phyloP scores from a whole-genome alignment of 768 basidiomycete species.

The Leccinellum rugosiceps region DNA sequence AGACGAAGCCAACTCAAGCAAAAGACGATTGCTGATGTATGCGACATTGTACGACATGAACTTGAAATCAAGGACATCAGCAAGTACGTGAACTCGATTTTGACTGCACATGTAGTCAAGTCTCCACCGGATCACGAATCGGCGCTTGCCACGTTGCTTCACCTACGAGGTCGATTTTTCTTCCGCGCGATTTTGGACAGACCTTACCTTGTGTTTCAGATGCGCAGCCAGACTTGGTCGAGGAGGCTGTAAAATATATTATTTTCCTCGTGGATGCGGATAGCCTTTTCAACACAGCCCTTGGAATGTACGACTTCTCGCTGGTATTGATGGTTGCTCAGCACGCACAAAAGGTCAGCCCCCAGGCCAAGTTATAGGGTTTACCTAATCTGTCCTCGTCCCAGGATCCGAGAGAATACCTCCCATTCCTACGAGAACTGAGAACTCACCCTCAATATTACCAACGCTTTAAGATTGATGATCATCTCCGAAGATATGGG shows the following conservation, averaged over 20 bases:
- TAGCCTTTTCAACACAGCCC: conserved; percentile 85
- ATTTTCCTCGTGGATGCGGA: conserved; percentile 97
- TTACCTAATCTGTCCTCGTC: conserved; percentile 6
- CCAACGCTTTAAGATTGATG: conserved; percentile 89
- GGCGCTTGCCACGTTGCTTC: conserved; percentile 70
- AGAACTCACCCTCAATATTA: conserved; percentile 70
- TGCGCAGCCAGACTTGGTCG: conserved; percentile 70
- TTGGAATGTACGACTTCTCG: conserved; percentile 99
- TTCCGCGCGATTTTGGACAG: background rate
- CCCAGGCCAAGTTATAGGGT: background rate
- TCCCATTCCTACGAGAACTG: conserved; percentile 93
- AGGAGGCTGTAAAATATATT: conserved; percentile 97
- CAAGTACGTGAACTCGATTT: conserved; percentile 84
- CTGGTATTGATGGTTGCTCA: conserved; percentile 95
- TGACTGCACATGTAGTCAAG: conserved; percentile 93
- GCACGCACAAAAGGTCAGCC: conserved; percentile 87
- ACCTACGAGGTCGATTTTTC: conserved; percentile 61
- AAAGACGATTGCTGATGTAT: conserved; percentile 64
- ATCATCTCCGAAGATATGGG: conserved; percentile 75
- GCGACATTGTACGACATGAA: conserved; percentile 70
- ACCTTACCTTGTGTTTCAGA: conserved; percentile 6
- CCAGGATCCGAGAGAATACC: conserved; percentile 96
- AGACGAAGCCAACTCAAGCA: conserved; percentile 60
- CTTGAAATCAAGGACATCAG: conserved; percentile 70
- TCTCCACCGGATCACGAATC: conserved; percentile 88